A percentile compares a stretch with the other conserved stretches of the same genome.
These are phyloP conservation scores for Myriosclerotinia duriaeana DNA, from an alignment of 2,329 filamentous ascomycete genomes.

Conservation along the genomic window DNA sequence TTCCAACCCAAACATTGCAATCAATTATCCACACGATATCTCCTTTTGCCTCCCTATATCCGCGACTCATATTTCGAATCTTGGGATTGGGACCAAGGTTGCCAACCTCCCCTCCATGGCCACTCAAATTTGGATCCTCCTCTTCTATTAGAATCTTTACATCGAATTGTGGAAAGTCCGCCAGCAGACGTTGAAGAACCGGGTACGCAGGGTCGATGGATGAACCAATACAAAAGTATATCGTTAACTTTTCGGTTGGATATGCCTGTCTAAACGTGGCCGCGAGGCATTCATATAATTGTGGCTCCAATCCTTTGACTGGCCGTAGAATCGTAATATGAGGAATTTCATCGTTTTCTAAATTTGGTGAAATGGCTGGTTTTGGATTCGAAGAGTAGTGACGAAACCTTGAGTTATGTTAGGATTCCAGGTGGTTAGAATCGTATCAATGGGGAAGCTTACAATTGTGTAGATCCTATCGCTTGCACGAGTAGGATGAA, in stretches of 20 bases:
- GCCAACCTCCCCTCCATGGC: slow-evolving; percentile 49
- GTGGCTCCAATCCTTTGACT: slow-evolving; percentile 86
- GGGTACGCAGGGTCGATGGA: slow-evolving; percentile 74
- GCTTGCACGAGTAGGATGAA: slow-evolving; percentile 54
- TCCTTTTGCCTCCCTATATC: slow-evolving; percentile 82
- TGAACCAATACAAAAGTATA: slow-evolving; percentile 79
- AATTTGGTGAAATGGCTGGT: slow-evolving; percentile 52
- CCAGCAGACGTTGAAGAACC: slow-evolving; percentile 67
- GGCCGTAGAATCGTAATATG: slow-evolving; percentile 90
- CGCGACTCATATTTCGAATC: slow-evolving; percentile 92
- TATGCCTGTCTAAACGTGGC: slow-evolving; percentile 83
- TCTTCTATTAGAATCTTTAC: slow-evolving; percentile 75
- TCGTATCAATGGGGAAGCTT: slow-evolving; percentile 16
- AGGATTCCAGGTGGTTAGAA: neutral
- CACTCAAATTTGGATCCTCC: slow-evolving; percentile 70
- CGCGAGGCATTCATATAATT: slow-evolving; percentile 87
- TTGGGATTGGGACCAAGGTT: slow-evolving; percentile 94
- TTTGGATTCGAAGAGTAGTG: slow-evolving; percentile 52
- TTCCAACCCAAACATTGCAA: slow-evolving; percentile 91
- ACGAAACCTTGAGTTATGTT: slow-evolving; percentile 47
- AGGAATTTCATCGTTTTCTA: slow-evolving; percentile 60
- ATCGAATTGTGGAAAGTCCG: slow-evolving; percentile 71
- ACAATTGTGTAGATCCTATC: slow-evolving; percentile 59
- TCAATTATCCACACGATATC: slow-evolving; percentile 94
- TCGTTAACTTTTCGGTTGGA: slow-evolving; percentile 70